Evolutionary conservation across 1,284 basidiomycete genomes (phyloP), one percentile per base, ranked within the genome.

Genomic region (Malassezia dermatis): DNA sequence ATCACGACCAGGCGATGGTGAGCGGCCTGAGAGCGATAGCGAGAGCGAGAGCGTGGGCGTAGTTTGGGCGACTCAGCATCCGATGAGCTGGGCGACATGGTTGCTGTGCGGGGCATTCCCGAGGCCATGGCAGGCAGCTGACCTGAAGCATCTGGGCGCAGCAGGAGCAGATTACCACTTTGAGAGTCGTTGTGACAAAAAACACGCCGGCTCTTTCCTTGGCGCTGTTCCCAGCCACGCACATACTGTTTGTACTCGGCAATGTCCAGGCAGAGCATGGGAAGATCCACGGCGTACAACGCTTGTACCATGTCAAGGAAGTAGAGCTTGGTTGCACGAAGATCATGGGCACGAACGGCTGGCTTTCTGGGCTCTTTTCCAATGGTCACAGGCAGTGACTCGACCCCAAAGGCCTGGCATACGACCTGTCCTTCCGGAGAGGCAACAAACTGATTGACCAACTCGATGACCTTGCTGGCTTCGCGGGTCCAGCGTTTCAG

Each of bases 161-260:
- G 62, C 42, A 63, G 52, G 15, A 73, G 63, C 48, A 73, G 23
- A 40, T 73, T 73, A 19, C 71, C 67, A 44, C 65, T 65, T 53
- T 73, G 71, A 1, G 69, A 64, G 31, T 73, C 71, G 32, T 69
- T 69, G 59, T 73, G 71, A 1, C 65, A 59, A 48, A 73, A 68
- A 8, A 73, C 71, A 27, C 71, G 63, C 7, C 60, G 61, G 15
- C 60, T 63, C 15, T 62, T 62, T 11, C 71, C 71, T 24, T 70
- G 61, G 7, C 40, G 39, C 2, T 61, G 51, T 52, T 73, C 71
- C 66, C 67, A 70, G 24, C 32, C 42, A 4, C 71, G 59, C 17
- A 70, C 63, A 23, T 58, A 65, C 23, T 50, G 53, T 53, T 73
- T 73, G 63, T 61, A 73, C 8, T 63, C 61, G 21, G 64, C 65